Evolutionary conservation across 768 basidiomycete species (phyloP).

Genomic region (Psilocybe sp.): DNA sequence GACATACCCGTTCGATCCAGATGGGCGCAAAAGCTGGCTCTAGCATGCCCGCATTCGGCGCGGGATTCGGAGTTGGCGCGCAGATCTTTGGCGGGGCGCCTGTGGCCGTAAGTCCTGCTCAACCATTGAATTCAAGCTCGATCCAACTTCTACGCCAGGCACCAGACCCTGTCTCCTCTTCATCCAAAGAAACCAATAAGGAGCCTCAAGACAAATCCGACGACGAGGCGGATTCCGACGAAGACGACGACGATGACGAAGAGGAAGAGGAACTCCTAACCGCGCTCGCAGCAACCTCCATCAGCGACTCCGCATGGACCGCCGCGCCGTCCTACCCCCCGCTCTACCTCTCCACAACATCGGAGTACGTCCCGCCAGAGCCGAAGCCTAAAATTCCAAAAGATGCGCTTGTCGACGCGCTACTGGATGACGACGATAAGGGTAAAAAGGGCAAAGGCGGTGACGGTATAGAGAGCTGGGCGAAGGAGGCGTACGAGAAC

Average conservation of each 20-base stretch:
- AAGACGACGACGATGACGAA: constrained; percentile 30
- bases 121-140: too few relatives aligned
- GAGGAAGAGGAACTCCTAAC: constrained; percentile 51
- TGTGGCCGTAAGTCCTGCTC: background rate
- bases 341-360: constrained; percentile 69
- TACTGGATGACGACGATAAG: constrained; percentile 21
- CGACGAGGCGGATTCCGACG: constrained; percentile 18
- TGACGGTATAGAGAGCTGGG: constrained; percentile 37
- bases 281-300: constrained; percentile 52
- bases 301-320: constrained; percentile 65
- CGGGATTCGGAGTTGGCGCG: constrained; percentile 39
- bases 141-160: too few relatives aligned
- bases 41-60: constrained; percentile 33
- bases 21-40: constrained; percentile 11
- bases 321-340: constrained; percentile 63
- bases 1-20: constrained; percentile 7
- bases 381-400: constrained; percentile 45
- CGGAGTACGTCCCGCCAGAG: constrained; percentile 68
- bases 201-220: constrained; percentile 1
- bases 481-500: constrained; percentile 77
- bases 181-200: background rate
- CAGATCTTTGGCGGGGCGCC: constrained; percentile 57
- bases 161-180: too few relatives aligned
- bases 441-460: constrained; percentile 17
- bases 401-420: constrained; percentile 41